Base-by-base conservation (phyloP, 495 filamentous ascomycete genomes). In the Talaromyces ruber region DNA sequence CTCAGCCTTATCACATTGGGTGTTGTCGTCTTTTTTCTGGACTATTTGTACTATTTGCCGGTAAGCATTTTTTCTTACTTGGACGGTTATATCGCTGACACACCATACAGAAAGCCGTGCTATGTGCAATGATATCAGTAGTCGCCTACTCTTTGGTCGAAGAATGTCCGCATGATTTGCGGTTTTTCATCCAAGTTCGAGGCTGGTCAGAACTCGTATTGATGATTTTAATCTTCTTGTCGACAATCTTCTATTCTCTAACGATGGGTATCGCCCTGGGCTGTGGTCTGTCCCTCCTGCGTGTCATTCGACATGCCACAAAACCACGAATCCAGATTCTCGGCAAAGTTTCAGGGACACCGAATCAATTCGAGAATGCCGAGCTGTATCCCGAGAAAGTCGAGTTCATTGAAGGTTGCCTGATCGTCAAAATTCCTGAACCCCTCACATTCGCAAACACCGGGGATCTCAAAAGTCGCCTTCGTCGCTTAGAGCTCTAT, bases 361-460 rank as follows among this genome's bases (percentile, higher is more conserved):
- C 68, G 8, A 75, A 84, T 62, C 82, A 85, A 53, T 98, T 96
- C 68, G 91, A 93, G 64, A 96, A 97, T 64, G 92, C 92, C 16
- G 94, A 98, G 72, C 79, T 85, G 0, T 82, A 88, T 63, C 86
- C 88, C 0, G 84, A 89, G 50, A 79, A 82, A 6, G 79, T 97
- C 4, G 93, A 98, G 68, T 89, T 96, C 63, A 81, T 98, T 55
- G 91, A 96, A 67, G 91, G 93, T 12, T 93, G 90, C 62, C 73
- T 98, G 34, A 96, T 98, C 64, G 92, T 98, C 57, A 97, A 97
- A 74, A 97, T 98, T 66, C 94, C 94, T 0, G 95, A 98, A 67
- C 93, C 93, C 0, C 79, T 98, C 45, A 98, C 95, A 0, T 98
- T 98, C 66, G 93, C 94, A 59, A 98, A 98, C 69, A 97, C 95